Percentiles rank a stretch among this genome's conserved stretches.
These are phyloP conservation scores for Bruguiera parviflora DNA, from an alignment of 345 rosid genomes.

Conservation along the genomic window DNA sequence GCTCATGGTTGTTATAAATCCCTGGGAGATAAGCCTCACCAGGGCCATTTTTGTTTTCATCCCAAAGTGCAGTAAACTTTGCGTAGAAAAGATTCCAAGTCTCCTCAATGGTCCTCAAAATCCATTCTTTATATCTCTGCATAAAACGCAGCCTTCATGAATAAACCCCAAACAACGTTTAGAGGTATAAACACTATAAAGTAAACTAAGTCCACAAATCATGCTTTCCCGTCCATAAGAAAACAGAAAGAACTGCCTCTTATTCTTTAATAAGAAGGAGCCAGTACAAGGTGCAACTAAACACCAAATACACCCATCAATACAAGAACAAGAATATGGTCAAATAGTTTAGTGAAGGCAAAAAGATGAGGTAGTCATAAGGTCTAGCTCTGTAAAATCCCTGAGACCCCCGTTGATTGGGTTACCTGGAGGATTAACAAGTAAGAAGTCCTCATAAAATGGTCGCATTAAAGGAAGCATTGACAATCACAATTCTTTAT, in stretches of 20 bases:
- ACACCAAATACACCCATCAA: background rate
- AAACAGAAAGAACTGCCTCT: background rate
- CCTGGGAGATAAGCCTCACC: constrained; percentile 89
- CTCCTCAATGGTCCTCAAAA: constrained; percentile 61
- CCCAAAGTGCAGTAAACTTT: constrained; percentile 70
- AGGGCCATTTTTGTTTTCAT: constrained; percentile 63
- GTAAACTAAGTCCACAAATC: background rate
- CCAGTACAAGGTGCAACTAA: background rate
- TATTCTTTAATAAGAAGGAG: background rate
- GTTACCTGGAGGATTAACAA: too few relatives aligned
- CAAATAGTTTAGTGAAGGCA: too few relatives aligned
- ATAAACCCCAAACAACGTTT: background rate
- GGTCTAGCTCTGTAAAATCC: too few relatives aligned
- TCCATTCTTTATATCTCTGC: constrained; percentile 76
- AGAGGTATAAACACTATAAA: background rate
- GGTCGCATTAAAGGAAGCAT: background rate
- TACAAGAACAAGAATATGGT: background rate
- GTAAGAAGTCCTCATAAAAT: too few relatives aligned
- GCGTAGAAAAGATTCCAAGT: constrained; percentile 71
- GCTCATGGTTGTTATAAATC: constrained; percentile 62
- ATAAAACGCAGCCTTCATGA: constrained; percentile 4
- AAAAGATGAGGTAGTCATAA: too few relatives aligned
- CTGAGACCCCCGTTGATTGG: too few relatives aligned
- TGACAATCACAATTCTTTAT: background rate
- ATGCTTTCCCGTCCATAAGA: constrained; percentile 2